A percentile compares a stretch with the other conserved stretches of the same genome.
Evolutionary conservation across 225 moss, liverwort and hornwort species (phyloP).

Genomic region (Bryoerythrophyllum caledonicum): DNA sequence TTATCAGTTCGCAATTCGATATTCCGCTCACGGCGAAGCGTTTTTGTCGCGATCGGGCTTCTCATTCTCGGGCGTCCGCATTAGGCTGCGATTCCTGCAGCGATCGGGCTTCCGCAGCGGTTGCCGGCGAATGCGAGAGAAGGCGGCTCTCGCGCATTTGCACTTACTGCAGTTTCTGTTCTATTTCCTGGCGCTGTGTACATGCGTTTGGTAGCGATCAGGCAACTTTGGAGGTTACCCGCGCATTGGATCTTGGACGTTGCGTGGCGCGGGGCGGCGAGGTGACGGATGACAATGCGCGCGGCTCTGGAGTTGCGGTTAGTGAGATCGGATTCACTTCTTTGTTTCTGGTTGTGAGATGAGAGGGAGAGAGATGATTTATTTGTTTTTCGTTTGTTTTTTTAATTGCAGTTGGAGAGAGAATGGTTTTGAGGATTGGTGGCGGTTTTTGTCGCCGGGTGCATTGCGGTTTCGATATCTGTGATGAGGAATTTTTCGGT

Average conservation of each 20-base stretch:
- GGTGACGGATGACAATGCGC: slow-evolving; percentile 18
- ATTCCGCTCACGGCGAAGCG: not conserved
- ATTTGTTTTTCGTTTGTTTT: not conserved
- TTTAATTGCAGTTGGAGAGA: not conserved
- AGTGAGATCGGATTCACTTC: slow-evolving; percentile 1
- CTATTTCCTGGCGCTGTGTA: not conserved
- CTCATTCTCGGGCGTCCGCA: not conserved
- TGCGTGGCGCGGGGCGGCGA: not conserved
- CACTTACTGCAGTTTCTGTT: not conserved
- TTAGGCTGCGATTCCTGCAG: no score
- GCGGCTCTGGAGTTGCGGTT: not conserved
- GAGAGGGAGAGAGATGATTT: not conserved
- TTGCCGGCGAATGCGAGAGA: not conserved
- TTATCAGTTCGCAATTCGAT: not conserved
- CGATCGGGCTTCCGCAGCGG: no score
- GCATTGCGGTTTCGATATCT: not conserved
- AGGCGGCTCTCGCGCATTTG: not conserved
- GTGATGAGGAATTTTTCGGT: not conserved
- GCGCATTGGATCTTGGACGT: not conserved
- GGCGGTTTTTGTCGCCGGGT: not conserved
- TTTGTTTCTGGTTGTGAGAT: not conserved
- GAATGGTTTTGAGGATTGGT: not conserved
- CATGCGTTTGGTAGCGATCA: not conserved
- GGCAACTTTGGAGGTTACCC: not conserved
- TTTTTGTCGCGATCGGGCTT: not conserved